These are phyloP conservation scores for Mycena galopus DNA, from an alignment of 768 basidiomycete species.

Conservation along the genomic window DNA sequence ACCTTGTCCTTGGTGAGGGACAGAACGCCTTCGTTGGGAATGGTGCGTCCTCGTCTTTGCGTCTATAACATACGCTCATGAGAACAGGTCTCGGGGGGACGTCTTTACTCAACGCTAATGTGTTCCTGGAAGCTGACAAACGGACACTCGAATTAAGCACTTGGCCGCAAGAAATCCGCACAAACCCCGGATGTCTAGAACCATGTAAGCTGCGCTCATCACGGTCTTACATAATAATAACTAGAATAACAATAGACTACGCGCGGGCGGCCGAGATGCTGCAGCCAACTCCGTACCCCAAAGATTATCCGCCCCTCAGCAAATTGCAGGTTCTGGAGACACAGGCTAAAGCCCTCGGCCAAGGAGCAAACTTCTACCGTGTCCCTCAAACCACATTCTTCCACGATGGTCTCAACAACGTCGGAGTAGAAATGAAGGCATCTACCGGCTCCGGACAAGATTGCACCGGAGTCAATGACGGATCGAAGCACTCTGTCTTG, in stretches of 20 bases:
- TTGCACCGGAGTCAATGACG: conserved; percentile 39
- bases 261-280: conserved; percentile 35
- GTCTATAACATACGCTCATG: neutral
- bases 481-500: conserved; percentile 34
- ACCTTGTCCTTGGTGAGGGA: conserved; percentile 36
- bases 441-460: conserved; percentile 37
- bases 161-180: conserved; percentile 37
- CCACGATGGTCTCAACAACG: conserved; percentile 36
- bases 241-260: conserved; percentile 25
- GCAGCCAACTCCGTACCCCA: conserved; percentile 33
- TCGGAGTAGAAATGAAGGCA: conserved; percentile 39
- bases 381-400: conserved; percentile 39
- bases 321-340: conserved; percentile 35
- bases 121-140: conserved; percentile 37
- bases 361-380: conserved; percentile 35
- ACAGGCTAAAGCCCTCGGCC: conserved; percentile 34
- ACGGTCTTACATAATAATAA: neutral
- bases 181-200: conserved; percentile 28
- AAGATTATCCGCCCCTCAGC: conserved; percentile 31
- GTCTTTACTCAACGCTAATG: conserved; percentile 38
- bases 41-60: conserved; percentile 22
- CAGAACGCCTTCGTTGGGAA: conserved; percentile 39
- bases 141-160: conserved; percentile 27
- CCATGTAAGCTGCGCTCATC: conserved; percentile 24
- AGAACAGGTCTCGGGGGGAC: conserved; percentile 37